Percentiles rank a stretch among this genome's conserved stretches.
Conservation (phyloP, 345 rosid species). For the Murraya koenigii region DNA sequence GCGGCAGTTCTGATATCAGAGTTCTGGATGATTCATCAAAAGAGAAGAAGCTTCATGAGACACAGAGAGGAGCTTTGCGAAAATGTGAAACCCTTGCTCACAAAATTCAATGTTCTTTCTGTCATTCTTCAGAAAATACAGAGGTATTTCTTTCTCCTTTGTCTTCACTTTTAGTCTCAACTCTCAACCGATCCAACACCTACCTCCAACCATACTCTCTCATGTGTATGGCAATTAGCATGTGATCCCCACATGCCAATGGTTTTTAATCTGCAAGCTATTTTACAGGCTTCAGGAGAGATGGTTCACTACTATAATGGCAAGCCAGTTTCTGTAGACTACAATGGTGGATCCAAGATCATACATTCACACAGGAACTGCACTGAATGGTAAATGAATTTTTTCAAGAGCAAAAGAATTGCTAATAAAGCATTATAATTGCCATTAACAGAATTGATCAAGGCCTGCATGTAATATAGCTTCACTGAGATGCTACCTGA, state of each 20-base stretch:
- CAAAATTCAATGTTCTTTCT: conserved; percentile 63
- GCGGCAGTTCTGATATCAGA: conserved; percentile 12
- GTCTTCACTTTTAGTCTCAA: background rate
- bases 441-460: background rate
- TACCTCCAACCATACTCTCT: no score
- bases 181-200: background rate
- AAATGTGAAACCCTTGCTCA: conserved; percentile 31
- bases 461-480: background rate
- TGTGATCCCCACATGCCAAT: background rate
- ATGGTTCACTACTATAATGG: conserved; percentile 74
- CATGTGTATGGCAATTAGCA: background rate
- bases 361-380: conserved; percentile 81
- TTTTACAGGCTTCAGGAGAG: conserved; percentile 75
- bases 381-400: conserved; percentile 70
- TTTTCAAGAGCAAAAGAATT: background rate
- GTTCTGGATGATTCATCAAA: conserved; percentile 21
- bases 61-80: conserved; percentile 24
- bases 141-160: conserved; percentile 48
- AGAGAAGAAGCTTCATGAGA: conserved; percentile 21
- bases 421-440: background rate
- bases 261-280: conserved; percentile 14
- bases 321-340: conserved; percentile 56
- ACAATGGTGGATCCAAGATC: conserved; percentile 49
- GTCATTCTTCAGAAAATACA: conserved; percentile 62
- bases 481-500: background rate